Percentiles rank a stretch among this genome's conserved stretches.
phyloP scores from a whole-genome alignment of 352 stramenopile genomes.

The Phytopythium mirpurense region DNA sequence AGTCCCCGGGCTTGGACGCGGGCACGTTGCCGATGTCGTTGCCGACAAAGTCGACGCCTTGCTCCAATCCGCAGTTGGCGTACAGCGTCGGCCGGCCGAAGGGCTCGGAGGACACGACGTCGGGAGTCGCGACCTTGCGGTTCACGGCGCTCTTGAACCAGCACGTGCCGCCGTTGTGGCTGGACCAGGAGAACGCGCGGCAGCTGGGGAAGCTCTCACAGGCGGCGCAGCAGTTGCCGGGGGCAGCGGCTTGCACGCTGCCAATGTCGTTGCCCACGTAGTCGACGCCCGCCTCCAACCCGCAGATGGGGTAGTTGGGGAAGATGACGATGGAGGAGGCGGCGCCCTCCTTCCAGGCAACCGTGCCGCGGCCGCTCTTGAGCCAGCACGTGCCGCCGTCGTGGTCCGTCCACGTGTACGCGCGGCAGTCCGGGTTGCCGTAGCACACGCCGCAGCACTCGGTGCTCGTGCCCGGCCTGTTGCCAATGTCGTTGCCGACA shows the following conservation, averaged over 20 bases:
- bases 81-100: neutral
- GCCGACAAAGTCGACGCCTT: conserved; percentile 14
- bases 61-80: conserved; percentile 21
- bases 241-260: neutral
- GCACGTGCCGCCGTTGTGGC: conserved; percentile 43
- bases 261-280: conserved; percentile 21
- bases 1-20: conserved; percentile 11
- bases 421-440: neutral
- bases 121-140: conserved; percentile 11
- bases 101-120: neutral
- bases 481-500: conserved; percentile 5
- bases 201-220: conserved; percentile 23
- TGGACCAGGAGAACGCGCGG: conserved; percentile 45
- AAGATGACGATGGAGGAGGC: conserved; percentile 6
- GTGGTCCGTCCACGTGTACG: conserved; percentile 24
- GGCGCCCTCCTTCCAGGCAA: conserved; percentile 9
- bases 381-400: conserved; percentile 56
- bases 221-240: conserved; percentile 8
- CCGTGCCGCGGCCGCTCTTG: conserved; percentile 31
- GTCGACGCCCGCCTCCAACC: conserved; percentile 12
- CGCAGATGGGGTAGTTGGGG: neutral
- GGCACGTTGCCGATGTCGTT: conserved; percentile 24
- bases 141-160: conserved; percentile 37
- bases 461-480: neutral
- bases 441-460: conserved; percentile 1